Conservation (phyloP, 495 filamentous ascomycete species). For the Hypoxylon trugodes region DNA sequence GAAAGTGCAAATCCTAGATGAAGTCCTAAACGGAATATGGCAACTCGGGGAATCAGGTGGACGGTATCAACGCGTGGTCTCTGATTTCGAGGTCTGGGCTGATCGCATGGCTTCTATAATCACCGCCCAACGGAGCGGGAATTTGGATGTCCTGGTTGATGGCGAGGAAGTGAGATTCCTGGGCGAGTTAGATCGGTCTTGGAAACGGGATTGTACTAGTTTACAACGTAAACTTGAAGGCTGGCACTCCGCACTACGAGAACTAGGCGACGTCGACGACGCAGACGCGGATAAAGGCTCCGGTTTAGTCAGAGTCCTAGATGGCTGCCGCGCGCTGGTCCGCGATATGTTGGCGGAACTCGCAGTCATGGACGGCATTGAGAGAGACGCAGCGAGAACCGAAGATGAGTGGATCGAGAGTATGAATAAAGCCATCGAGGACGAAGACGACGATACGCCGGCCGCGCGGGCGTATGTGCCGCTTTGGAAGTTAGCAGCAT, state of each 20-base stretch:
- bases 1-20: constrained; percentile 61
- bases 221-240: constrained; percentile 53
- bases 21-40: constrained; percentile 60
- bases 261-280: constrained; percentile 41
- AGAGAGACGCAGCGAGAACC: constrained; percentile 51
- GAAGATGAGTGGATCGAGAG: constrained; percentile 59
- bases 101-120: constrained; percentile 51
- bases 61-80: constrained; percentile 56
- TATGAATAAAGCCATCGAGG: constrained; percentile 52
- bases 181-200: constrained; percentile 50
- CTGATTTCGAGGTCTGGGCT: constrained; percentile 62
- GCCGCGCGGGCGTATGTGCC: constrained; percentile 33
- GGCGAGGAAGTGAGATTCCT: constrained; percentile 48
- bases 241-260: constrained; percentile 49
- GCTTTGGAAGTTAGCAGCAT: constrained; percentile 42
- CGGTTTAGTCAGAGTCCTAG: constrained; percentile 50
- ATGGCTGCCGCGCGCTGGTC: constrained; percentile 50
- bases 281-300: constrained; percentile 28
- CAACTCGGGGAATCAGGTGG: constrained; percentile 58
- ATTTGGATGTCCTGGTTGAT: constrained; percentile 36
- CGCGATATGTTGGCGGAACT: constrained; percentile 59
- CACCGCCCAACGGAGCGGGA: constrained; percentile 41
- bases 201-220: constrained; percentile 55
- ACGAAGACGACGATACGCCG: constrained; percentile 38
- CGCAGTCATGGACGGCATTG: constrained; percentile 56